phyloP scores from a whole-genome alignment of 129 eudicot species.

The Arctium minus region DNA sequence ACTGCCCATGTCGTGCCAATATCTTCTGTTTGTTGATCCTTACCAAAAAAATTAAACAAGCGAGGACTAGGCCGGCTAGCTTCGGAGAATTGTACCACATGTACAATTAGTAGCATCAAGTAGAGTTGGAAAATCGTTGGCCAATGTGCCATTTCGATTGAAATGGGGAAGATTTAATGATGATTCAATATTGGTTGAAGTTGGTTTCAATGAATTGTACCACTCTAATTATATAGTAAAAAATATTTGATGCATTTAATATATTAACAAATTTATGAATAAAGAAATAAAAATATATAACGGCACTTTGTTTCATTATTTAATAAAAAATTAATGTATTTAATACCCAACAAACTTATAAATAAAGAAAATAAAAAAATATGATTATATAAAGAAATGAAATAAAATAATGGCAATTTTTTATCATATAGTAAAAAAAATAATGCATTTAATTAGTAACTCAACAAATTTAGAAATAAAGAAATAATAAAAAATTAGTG shows the following conservation, averaged over 20 bases:
- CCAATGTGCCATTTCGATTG: not conserved
- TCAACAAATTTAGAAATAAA: no score
- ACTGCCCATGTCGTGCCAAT: constrained; percentile 63
- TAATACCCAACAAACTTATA: no score
- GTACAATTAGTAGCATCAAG: constrained; percentile 4
- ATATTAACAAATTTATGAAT: no score
- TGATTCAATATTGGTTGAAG: not conserved
- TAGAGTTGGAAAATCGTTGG: not conserved
- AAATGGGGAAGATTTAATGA: not conserved
- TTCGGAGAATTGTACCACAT: not conserved
- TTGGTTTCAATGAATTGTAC: not conserved
- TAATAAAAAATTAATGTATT: no score
- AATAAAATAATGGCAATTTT: no score
- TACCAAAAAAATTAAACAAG: not conserved
- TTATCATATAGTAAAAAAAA: no score
- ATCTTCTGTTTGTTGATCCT: constrained; percentile 13
- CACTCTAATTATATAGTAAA: not conserved
- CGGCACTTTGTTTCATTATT: no score
- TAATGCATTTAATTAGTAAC: not conserved
- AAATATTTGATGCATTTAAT: no score
- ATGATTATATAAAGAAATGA: no score
- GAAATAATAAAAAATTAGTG: no score
- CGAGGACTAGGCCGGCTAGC: constrained; percentile 16
- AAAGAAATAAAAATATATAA: no score
- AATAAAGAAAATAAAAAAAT: no score